These are phyloP conservation scores for Thinopyrum obtusiflorum DNA, from an alignment of 202 grass and related monocot genomes.

Conservation along the genomic window DNA sequence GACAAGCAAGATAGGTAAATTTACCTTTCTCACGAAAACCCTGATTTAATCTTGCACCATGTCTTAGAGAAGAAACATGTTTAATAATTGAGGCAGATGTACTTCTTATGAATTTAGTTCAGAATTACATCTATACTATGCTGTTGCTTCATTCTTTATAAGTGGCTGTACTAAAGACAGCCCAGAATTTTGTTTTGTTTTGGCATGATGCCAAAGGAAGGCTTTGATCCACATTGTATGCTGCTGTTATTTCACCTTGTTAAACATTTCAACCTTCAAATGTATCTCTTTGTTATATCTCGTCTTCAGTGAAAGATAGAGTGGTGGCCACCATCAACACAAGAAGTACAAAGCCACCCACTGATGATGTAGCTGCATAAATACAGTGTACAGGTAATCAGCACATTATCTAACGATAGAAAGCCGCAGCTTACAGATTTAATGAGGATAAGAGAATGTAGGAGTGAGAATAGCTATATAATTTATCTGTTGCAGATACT, in stretches of 20 bases:
- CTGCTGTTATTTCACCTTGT: background rate
- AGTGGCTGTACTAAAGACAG: background rate
- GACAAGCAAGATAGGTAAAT: constrained; percentile 14
- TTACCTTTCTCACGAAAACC: constrained; percentile 1
- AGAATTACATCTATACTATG: background rate
- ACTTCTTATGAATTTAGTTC: constrained; percentile 16
- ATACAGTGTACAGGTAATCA: background rate
- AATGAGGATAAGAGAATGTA: background rate
- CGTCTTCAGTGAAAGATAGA: background rate
- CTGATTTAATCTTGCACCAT: constrained; percentile 15
- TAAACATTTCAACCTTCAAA: background rate
- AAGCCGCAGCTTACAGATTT: background rate
- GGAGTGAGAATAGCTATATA: background rate
- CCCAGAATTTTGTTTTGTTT: background rate
- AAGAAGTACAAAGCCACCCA: background rate
- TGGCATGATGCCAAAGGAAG: background rate
- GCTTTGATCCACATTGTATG: background rate
- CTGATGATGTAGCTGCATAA: constrained; percentile 8
- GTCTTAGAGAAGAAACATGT: constrained; percentile 1
- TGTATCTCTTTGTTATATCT: background rate
- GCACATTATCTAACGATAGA: background rate
- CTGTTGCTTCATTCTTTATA: background rate
- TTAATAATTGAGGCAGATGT: constrained; percentile 38
- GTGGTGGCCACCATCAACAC: background rate
- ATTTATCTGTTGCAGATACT: background rate